Percentiles rank a stretch among this genome's conserved stretches.
These are phyloP conservation scores for Talaromyces sp. DNA, from an alignment of 2,329 filamentous ascomycete species.

Conservation along the genomic window DNA sequence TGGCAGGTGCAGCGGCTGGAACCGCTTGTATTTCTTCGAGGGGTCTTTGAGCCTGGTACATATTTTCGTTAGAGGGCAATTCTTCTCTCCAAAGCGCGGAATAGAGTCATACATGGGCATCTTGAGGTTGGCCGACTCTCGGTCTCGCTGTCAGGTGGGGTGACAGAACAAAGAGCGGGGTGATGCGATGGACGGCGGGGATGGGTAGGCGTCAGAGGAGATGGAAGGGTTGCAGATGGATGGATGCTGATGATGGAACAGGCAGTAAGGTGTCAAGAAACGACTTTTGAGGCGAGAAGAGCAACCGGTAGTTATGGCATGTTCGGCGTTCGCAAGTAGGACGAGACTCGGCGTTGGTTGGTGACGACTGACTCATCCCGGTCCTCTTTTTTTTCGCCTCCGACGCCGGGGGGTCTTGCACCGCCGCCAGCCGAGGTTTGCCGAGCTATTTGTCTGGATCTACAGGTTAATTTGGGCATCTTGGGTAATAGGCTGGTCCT, in stretches of 20 bases:
- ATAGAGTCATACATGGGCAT: slow-evolving; percentile 33
- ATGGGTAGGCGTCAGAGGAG: not conserved
- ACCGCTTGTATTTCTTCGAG: slow-evolving; percentile 44
- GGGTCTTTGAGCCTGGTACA: slow-evolving; percentile 43
- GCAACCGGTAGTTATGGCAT: not conserved
- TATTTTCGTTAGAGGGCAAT: slow-evolving; percentile 8
- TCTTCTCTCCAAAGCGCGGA: not conserved
- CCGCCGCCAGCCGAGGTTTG: not conserved
- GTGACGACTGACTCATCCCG: not conserved
- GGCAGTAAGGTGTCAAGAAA: not conserved
- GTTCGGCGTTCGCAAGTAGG: not conserved
- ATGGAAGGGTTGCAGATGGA: not conserved
- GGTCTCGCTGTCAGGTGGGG: slow-evolving; percentile 13
- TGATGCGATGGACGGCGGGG: not conserved
- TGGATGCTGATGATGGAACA: not conserved
- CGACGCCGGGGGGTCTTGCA: not conserved
- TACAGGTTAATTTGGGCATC: not conserved
- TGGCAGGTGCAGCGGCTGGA: slow-evolving; percentile 44
- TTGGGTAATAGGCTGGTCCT: not conserved
- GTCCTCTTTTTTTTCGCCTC: not conserved
- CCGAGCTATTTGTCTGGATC: not conserved
- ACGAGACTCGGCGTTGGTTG: not conserved
- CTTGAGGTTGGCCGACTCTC: slow-evolving; percentile 15
- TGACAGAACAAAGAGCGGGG: slow-evolving; percentile 5
- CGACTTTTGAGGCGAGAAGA: not conserved